Conservation (phyloP, 169 alveolate genomes). For the Plasmodium reichenowi region DNA sequence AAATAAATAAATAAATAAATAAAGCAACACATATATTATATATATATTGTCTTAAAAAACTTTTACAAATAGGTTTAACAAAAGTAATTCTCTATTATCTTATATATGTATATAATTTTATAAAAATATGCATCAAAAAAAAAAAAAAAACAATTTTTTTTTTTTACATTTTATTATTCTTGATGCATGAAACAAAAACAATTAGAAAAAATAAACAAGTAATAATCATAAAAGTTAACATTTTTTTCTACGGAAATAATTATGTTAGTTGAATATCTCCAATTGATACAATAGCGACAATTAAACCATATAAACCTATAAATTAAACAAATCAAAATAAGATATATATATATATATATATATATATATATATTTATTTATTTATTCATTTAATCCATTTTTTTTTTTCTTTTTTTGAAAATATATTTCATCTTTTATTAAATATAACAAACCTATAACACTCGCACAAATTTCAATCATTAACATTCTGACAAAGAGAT, state of each 20-base stretch:
- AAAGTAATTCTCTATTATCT: not conserved
- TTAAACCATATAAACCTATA: slow-evolving; percentile 66
- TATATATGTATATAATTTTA: not conserved
- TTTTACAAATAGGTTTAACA: not conserved
- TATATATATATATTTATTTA: not conserved
- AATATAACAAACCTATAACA: slow-evolving; percentile 93
- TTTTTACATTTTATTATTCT: slow-evolving; percentile 3
- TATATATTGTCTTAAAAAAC: slow-evolving; percentile 2
- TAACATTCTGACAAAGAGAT: slow-evolving; percentile 98
- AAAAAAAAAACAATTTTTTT: no score
- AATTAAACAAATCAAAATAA: slow-evolving; percentile 24
- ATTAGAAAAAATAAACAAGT: slow-evolving; percentile 21
- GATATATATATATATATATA: slow-evolving; percentile 2
- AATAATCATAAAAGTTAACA: not conserved
- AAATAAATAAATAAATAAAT: not conserved
- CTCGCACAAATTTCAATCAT: slow-evolving; percentile 99
- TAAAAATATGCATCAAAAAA: not conserved
- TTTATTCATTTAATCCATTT: not conserved
- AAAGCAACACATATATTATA: no score
- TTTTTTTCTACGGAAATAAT: slow-evolving; percentile 1
- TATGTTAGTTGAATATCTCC: slow-evolving; percentile 65
- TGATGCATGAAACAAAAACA: slow-evolving; percentile 60
- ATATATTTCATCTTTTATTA: not conserved
- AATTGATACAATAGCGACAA: slow-evolving; percentile 72
- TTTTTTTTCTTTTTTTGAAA: not conserved